Evolutionary conservation across 345 rosid genomes (phyloP).

Genomic region (Excoecaria cochinchinensis): DNA sequence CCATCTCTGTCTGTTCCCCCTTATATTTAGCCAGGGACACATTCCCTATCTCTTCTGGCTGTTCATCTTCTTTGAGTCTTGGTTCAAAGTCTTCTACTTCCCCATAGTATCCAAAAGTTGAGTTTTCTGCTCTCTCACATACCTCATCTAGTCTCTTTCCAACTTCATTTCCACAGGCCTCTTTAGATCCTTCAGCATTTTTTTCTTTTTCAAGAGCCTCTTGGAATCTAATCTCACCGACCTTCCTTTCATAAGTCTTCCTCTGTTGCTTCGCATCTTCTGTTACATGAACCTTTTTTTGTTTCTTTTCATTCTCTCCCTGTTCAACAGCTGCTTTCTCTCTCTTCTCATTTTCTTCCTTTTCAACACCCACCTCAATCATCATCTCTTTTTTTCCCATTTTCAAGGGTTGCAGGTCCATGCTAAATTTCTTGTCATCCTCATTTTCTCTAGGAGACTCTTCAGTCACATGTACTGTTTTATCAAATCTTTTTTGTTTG

Average conservation of each 20-base stretch:
- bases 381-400: slow-evolving; percentile 25
- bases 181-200: slow-evolving; percentile 12
- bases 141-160: slow-evolving; percentile 13
- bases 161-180: neutral
- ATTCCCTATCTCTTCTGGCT: slow-evolving; percentile 15
- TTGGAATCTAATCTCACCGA: slow-evolving; percentile 15
- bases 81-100: slow-evolving; percentile 41
- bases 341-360: slow-evolving; percentile 35
- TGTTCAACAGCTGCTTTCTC: slow-evolving; percentile 34
- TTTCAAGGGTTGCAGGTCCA: slow-evolving; percentile 19
- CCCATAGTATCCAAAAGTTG: slow-evolving; percentile 29
- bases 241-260: slow-evolving; percentile 32
- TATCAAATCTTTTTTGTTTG: slow-evolving; percentile 30
- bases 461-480: slow-evolving; percentile 37
- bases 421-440: slow-evolving; percentile 35
- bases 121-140: slow-evolving; percentile 23
- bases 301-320: slow-evolving; percentile 40
- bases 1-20: slow-evolving; percentile 16
- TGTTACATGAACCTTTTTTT: slow-evolving; percentile 40
- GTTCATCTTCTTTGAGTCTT: slow-evolving; percentile 28
- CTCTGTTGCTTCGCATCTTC: slow-evolving; percentile 44
- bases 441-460: slow-evolving; percentile 38
- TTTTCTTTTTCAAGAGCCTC: slow-evolving; percentile 28
- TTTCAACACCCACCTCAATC: slow-evolving; percentile 23
- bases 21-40: slow-evolving; percentile 22